Conservation (phyloP, 345 rosid genomes). For the Euphorbia pulcherrima region DNA sequence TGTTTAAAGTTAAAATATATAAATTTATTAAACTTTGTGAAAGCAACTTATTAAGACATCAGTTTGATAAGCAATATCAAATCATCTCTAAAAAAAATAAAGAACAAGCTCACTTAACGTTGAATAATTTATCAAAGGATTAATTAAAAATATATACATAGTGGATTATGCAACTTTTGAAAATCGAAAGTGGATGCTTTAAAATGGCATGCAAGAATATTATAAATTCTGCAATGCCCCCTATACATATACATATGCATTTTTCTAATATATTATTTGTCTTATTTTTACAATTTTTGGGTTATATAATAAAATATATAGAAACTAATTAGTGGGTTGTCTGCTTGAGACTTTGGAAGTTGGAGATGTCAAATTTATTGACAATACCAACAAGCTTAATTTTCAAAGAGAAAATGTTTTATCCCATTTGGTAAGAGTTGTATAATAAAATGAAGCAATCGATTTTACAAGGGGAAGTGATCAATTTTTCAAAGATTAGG, state of each 20-base stretch:
- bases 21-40: no score
- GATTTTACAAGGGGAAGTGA: neutral
- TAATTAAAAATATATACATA: neutral
- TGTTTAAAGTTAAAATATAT: no score
- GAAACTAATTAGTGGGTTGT: neutral
- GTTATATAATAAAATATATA: no score
- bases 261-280: neutral
- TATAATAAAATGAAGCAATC: no score
- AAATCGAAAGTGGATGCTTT: neutral
- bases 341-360: constrained; percentile 7
- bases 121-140: neutral
- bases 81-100: no score
- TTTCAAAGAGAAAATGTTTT: neutral
- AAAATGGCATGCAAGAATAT: neutral
- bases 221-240: neutral
- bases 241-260: no score
- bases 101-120: no score
- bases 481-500: constrained; percentile 7
- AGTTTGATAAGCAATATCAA: no score
- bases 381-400: neutral
- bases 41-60: no score
- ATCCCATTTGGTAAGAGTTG: neutral
- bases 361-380: neutral
- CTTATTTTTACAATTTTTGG: no score
- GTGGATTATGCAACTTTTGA: neutral